Percentiles rank a stretch among this genome's conserved stretches.
These are phyloP conservation scores for Blastobotrys aristatus DNA, from an alignment of 1,139 yeast genomes.

Conservation along the genomic window DNA sequence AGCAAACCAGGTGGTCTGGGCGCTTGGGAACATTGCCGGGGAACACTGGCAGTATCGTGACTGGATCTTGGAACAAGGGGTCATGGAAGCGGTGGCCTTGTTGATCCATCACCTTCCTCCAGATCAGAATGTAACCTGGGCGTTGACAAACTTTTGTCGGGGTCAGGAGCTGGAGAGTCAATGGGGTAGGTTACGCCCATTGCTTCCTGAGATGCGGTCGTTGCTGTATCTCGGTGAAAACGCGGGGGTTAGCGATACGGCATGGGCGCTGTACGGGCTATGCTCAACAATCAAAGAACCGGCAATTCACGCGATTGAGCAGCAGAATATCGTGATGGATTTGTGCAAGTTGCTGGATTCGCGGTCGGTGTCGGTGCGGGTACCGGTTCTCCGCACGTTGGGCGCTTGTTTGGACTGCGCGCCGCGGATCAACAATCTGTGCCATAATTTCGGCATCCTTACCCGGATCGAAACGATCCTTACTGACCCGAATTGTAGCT, in stretches of 20 bases:
- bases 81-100: not conserved
- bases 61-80: conserved; percentile 2
- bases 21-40: conserved; percentile 12
- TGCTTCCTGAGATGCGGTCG: conserved; percentile 2
- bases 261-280: conserved; percentile 9
- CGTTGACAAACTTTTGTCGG: conserved; percentile 10
- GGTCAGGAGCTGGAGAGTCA: conserved; percentile 6
- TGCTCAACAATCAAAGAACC: conserved; percentile 7
- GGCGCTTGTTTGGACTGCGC: conserved; percentile 5
- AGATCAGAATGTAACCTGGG: conserved; percentile 13
- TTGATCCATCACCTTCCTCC: conserved; percentile 2
- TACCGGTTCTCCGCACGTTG: conserved; percentile 7
- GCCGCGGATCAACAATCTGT: not conserved
- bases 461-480: conserved; percentile 4
- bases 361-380: conserved; percentile 8
- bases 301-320: not conserved
- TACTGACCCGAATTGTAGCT: conserved; percentile 6
- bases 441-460: conserved; percentile 1
- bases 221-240: conserved; percentile 1
- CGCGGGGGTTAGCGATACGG: conserved; percentile 7
- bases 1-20: conserved; percentile 13
- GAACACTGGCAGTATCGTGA: conserved; percentile 8
- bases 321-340: not conserved
- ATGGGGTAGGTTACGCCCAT: conserved; percentile 4
- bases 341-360: not conserved